A percentile compares a stretch with the other conserved stretches of the same genome.
phyloP scores from a whole-genome alignment of 2,329 filamentous ascomycete species.

The Beauveria sp. region DNA sequence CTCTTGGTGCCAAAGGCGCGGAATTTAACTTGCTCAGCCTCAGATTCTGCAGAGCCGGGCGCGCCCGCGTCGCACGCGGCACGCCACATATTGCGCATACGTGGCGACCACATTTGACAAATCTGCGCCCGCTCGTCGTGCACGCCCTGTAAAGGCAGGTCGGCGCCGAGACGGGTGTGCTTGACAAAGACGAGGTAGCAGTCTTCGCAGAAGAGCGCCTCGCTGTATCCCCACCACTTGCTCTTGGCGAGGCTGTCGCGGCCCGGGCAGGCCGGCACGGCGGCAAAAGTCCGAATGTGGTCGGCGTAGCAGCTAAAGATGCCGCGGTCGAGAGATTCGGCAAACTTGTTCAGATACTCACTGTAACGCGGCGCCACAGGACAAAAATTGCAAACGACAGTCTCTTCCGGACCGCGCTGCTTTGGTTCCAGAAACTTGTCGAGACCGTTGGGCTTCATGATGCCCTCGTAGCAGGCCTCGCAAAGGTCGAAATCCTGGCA shows the following conservation, averaged over 20 bases:
- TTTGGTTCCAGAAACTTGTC: conserved; percentile 22
- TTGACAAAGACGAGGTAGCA: conserved; percentile 26
- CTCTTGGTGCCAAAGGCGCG: conserved; percentile 20
- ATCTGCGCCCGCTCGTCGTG: conserved; percentile 21
- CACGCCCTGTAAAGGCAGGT: conserved; percentile 19
- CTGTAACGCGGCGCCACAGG: conserved; percentile 18
- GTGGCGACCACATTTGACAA: conserved; percentile 30
- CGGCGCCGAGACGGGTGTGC: conserved; percentile 20
- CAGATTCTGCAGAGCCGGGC: conserved; percentile 19
- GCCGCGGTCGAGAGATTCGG: conserved; percentile 24
- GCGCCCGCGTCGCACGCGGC: conserved; percentile 21
- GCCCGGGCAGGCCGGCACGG: conserved; percentile 22
- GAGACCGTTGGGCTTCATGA: conserved; percentile 20
- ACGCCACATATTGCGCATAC: conserved; percentile 30
- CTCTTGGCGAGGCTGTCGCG: conserved; percentile 18
- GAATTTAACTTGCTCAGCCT: conserved; percentile 20
- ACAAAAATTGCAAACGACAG: conserved; percentile 25
- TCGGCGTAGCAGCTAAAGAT: conserved; percentile 23
- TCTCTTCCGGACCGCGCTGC: conserved; percentile 12
- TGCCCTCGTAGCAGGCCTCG: conserved; percentile 26
- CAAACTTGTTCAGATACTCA: conserved; percentile 19
- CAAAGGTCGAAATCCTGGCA: conserved; percentile 22
- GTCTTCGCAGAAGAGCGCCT: conserved; percentile 26
- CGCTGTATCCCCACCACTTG: conserved; percentile 29
- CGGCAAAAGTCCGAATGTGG: conserved; percentile 23